phyloP scores from a whole-genome alignment of 2,329 filamentous ascomycete genomes.

The Helotiales sp. region DNA sequence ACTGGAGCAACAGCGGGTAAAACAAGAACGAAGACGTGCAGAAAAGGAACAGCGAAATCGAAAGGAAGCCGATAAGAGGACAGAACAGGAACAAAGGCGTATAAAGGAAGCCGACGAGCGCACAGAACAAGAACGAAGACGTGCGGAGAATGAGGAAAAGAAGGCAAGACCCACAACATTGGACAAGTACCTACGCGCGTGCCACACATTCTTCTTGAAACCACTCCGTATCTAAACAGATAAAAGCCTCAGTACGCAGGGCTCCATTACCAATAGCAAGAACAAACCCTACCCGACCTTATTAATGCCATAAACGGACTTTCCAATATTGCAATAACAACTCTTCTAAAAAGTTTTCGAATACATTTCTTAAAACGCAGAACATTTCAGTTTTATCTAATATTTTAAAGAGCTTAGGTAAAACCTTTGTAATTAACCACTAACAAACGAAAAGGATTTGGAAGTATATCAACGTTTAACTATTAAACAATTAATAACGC shows the following conservation, averaged over 20 bases:
- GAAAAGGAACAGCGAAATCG: too few species aligned
- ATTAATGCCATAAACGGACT: conserved; percentile 33
- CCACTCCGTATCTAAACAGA: conserved; percentile 35
- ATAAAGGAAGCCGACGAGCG: conserved; percentile 10
- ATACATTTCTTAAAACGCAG: too few species aligned
- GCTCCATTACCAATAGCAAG: conserved; percentile 34
- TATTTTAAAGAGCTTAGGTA: conserved; percentile 35
- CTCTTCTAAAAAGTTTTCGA: too few species aligned
- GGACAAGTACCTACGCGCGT: conserved; percentile 33
- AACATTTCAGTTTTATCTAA: conserved; percentile 33
- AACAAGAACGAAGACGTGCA: too few species aligned
- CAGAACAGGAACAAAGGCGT: background rate
- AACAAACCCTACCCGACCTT: conserved; percentile 33
- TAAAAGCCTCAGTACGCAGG: conserved; percentile 35
- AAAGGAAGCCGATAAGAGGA: too few species aligned
- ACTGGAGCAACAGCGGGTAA: conserved; percentile 18
- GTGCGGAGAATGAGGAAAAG: conserved; percentile 28
- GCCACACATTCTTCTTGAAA: conserved; percentile 32
- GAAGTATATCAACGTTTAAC: conserved; percentile 40
- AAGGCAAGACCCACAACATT: conserved; percentile 32
- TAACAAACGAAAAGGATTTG: conserved; percentile 42
- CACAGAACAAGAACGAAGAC: conserved; percentile 20
- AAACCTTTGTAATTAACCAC: conserved; percentile 29
- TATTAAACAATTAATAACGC: conserved; percentile 38
- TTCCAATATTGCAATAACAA: conserved; percentile 28